Conservation (phyloP, 331 rosid species). For the Telfairia occidentalis region DNA sequence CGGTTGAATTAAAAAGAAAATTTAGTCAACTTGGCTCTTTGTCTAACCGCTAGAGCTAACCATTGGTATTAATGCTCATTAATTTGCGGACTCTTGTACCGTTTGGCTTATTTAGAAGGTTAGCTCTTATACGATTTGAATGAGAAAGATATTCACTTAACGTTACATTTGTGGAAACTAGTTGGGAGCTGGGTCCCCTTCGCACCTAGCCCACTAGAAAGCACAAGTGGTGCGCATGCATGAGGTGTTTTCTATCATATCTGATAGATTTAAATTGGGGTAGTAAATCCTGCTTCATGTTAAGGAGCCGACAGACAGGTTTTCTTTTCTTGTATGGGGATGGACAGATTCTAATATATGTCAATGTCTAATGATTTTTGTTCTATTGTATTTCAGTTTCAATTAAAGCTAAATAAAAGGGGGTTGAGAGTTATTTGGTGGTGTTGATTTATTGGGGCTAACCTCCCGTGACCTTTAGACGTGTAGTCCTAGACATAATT, state of each 20-base stretch:
- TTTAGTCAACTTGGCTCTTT: neutral
- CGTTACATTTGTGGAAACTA: neutral
- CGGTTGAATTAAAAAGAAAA: no score
- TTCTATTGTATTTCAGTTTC: neutral
- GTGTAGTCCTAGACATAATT: neutral
- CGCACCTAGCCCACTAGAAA: neutral
- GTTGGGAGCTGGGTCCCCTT: neutral
- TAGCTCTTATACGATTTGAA: neutral
- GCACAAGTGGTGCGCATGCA: neutral
- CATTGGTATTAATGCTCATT: neutral
- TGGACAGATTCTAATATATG: neutral
- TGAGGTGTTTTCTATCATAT: neutral
- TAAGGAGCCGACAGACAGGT: neutral
- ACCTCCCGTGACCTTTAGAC: neutral
- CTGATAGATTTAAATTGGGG: neutral
- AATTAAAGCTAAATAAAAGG: neutral
- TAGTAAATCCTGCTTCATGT: neutral
- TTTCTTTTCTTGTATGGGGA: neutral
- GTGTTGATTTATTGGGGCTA: neutral
- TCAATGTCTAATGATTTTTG: neutral
- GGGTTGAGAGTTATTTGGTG: neutral
- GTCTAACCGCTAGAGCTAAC: neutral
- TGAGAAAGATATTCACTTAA: neutral
- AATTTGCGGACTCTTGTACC: neutral
- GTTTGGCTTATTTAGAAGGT: neutral